phyloP scores from a whole-genome alignment of 768 basidiomycete species.

The Hebeloma cylindrosporum region DNA sequence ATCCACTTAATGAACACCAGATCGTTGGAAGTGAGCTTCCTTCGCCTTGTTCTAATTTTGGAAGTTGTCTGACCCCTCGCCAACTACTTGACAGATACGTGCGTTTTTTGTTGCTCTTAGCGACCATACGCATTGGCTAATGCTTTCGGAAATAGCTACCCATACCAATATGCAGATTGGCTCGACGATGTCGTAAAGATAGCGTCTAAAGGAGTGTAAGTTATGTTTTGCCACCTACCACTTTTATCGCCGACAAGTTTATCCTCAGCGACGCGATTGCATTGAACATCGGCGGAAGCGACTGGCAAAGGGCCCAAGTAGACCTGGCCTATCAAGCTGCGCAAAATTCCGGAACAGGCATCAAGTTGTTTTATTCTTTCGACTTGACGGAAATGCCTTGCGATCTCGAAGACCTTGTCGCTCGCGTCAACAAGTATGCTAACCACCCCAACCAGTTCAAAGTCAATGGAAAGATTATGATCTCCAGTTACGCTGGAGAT shows the following conservation, averaged over 20 bases:
- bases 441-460: conserved; percentile 55
- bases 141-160: conserved; percentile 31
- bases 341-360: conserved; percentile 33
- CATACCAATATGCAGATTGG: conserved; percentile 42
- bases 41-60: background rate
- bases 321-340: conserved; percentile 54
- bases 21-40: conserved; percentile 14
- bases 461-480: conserved; percentile 51
- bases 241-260: conserved; percentile 15
- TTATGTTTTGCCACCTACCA: conserved; percentile 21
- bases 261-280: conserved; percentile 55
- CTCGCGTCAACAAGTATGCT: conserved; percentile 45
- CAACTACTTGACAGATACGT: conserved; percentile 40
- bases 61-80: background rate
- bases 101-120: conserved; percentile 16
- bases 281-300: conserved; percentile 57
- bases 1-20: background rate
- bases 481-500: conserved; percentile 63
- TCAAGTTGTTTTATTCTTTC: conserved; percentile 60
- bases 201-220: conserved; percentile 42
- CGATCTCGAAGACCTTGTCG: conserved; percentile 40
- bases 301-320: conserved; percentile 51
- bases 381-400: conserved; percentile 57
- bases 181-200: conserved; percentile 41
- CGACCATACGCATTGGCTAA: too few relatives aligned